Evolutionary conservation across 495 filamentous ascomycete genomes (phyloP).

Genomic region (Neurospora africana): DNA sequence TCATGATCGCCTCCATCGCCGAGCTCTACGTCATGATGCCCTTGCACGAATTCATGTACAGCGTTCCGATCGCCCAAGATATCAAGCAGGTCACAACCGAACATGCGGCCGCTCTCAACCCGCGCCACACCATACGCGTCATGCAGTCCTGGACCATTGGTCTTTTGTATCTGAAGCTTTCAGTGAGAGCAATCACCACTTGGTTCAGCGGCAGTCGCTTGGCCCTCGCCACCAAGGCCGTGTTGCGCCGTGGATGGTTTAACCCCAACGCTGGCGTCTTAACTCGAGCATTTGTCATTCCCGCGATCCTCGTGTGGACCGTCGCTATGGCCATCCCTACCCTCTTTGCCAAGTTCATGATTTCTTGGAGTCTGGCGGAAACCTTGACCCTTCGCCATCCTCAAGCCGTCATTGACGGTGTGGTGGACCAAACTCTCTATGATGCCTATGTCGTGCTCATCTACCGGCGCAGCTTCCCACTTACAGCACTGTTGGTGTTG

Average conservation of each 20-base stretch:
- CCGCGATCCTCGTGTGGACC: conserved; percentile 47
- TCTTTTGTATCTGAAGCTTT: conserved; percentile 82
- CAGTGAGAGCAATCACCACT: conserved; percentile 57
- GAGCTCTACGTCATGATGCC: conserved; percentile 88
- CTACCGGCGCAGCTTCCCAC: conserved; percentile 66
- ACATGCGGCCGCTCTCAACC: conserved; percentile 12
- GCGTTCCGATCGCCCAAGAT: conserved; percentile 8
- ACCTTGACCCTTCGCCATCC: neutral
- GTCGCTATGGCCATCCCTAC: conserved; percentile 50
- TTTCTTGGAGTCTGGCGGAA: conserved; percentile 22
- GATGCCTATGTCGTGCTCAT: conserved; percentile 41
- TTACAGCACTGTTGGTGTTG: conserved; percentile 39
- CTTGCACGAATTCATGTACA: conserved; percentile 68
- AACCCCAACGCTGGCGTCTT: conserved; percentile 69
- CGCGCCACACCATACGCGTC: conserved; percentile 70
- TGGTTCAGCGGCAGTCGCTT: conserved; percentile 52
- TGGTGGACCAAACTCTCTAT: conserved; percentile 22
- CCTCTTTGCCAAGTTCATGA: conserved; percentile 19
- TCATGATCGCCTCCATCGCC: conserved; percentile 68
- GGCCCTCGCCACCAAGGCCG: conserved; percentile 60
- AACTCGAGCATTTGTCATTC: conserved; percentile 74
- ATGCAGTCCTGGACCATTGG: conserved; percentile 93
- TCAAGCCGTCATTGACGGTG: conserved; percentile 13
- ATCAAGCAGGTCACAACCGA: neutral
- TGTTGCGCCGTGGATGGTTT: conserved; percentile 69